These are phyloP conservation scores for Syncephalastrum sp. DNA, from an alignment of 371 early-diverging fungal genomes.

Conservation along the genomic window DNA sequence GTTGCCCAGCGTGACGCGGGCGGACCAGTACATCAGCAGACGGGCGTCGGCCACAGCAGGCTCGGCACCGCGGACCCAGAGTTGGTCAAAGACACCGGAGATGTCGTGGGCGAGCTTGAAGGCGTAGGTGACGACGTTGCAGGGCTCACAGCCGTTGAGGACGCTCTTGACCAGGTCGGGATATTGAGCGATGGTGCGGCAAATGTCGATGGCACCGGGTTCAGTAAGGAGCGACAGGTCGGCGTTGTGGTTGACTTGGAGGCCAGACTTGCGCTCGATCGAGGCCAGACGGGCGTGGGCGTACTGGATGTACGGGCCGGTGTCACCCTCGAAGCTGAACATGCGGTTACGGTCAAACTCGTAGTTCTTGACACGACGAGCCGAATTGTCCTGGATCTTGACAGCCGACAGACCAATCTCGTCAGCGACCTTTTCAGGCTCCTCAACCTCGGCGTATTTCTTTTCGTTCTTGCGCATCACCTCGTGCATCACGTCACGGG, in stretches of 20 bases:
- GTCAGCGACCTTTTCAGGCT: constrained; percentile 83
- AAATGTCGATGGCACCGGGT: constrained; percentile 69
- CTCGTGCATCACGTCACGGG: constrained; percentile 91
- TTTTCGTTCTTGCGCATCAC: constrained; percentile 90
- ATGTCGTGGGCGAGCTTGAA: constrained; percentile 87
- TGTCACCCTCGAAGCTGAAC: constrained; percentile 98
- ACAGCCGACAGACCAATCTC: constrained; percentile 88
- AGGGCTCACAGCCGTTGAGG: constrained; percentile 82
- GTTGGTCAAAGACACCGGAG: constrained; percentile 77
- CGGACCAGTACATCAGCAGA: constrained; percentile 74
- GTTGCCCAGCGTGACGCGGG: constrained; percentile 83
- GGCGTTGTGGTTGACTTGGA: constrained; percentile 57
- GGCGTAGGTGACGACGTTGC: constrained; percentile 90
- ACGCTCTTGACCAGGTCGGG: constrained; percentile 83
- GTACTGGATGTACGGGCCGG: constrained; percentile 99
- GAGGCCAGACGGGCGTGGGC: constrained; percentile 96
- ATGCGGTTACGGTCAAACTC: constrained; percentile 95
- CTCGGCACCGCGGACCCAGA: constrained; percentile 85
- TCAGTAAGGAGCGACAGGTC: constrained; percentile 72
- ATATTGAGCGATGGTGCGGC: constrained; percentile 86
- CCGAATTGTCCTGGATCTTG: constrained; percentile 95
- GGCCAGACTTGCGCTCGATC: constrained; percentile 81
- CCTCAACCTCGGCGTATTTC: constrained; percentile 84
- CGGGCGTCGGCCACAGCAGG: constrained; percentile 80
- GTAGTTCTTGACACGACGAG: constrained; percentile 97